Conservation (phyloP, 2,329 filamentous ascomycete genomes). For the Colletotrichum chrysophilum region DNA sequence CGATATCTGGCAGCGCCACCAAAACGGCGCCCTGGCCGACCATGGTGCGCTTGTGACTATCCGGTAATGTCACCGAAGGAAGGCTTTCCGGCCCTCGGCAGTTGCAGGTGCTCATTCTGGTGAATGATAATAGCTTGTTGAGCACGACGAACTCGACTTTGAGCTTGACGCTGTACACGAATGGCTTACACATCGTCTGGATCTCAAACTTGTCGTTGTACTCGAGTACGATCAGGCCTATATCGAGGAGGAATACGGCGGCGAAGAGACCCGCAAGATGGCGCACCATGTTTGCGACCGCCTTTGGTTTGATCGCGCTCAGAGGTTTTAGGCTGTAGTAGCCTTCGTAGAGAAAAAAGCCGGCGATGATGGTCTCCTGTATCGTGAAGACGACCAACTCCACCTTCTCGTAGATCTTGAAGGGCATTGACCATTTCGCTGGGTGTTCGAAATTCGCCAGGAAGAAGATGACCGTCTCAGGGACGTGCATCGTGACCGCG, state of each 20-base stretch:
- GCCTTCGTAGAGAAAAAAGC: slow-evolving; percentile 59
- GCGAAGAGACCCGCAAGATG: slow-evolving; percentile 42
- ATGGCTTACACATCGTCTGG: slow-evolving; percentile 25
- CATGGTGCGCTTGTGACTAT: background rate
- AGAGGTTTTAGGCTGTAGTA: slow-evolving; percentile 39
- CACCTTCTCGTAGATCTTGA: slow-evolving; percentile 53
- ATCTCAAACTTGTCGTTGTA: slow-evolving; percentile 24
- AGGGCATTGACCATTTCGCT: slow-evolving; percentile 34
- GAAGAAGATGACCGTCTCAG: slow-evolving; percentile 60
- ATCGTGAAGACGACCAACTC: slow-evolving; percentile 62
- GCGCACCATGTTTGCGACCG: slow-evolving; percentile 30
- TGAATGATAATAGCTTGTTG: slow-evolving; percentile 29
- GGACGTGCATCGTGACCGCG: slow-evolving; percentile 55
- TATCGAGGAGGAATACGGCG: slow-evolving; percentile 39
- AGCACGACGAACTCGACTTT: slow-evolving; percentile 42
- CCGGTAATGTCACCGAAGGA: background rate
- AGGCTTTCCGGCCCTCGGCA: slow-evolving; percentile 4
- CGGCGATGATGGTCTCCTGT: slow-evolving; percentile 59
- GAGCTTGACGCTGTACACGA: slow-evolving; percentile 39
- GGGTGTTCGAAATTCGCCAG: slow-evolving; percentile 48
- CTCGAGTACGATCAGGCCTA: slow-evolving; percentile 26
- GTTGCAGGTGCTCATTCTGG: slow-evolving; percentile 17
- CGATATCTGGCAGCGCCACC: background rate
- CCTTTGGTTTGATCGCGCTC: background rate
- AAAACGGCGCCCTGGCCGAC: background rate